Conservation (phyloP, 345 rosid species). For the Combretum micranthum region DNA sequence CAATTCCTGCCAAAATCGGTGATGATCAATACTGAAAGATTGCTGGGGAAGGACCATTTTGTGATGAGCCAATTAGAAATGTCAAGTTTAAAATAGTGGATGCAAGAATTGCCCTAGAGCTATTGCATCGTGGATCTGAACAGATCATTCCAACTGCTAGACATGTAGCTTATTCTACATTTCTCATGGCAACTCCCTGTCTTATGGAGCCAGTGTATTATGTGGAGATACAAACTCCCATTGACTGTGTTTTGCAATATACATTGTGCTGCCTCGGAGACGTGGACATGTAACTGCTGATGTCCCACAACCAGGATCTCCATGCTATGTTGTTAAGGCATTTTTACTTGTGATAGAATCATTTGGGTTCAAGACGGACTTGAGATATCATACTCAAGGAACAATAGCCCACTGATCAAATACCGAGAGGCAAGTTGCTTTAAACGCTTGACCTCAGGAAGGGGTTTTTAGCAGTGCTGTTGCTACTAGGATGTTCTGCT, state of each 20-base stretch:
- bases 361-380: slow-evolving; percentile 87
- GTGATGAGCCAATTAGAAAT: slow-evolving; percentile 97
- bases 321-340: slow-evolving; percentile 94
- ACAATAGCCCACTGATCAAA: slow-evolving; percentile 15
- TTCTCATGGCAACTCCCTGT: slow-evolving; percentile 94
- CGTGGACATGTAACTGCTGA: slow-evolving; percentile 98
- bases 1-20: too few relatives aligned
- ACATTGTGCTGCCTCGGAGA: slow-evolving; percentile 83
- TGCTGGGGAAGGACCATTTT: slow-evolving; percentile 52
- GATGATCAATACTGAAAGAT: too few relatives aligned
- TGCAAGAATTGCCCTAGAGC: slow-evolving; percentile 88
- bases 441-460: too few relatives aligned
- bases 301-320: slow-evolving; percentile 98
- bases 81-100: slow-evolving; percentile 96
- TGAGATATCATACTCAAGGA: slow-evolving; percentile 91
- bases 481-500: slow-evolving; percentile 24
- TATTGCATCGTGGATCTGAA: slow-evolving; percentile 90
- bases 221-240: slow-evolving; percentile 99
- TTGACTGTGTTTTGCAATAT: slow-evolving; percentile 90
- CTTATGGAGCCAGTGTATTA: slow-evolving; percentile 99
- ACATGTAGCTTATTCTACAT: slow-evolving; percentile 89
- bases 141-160: slow-evolving; percentile 98
- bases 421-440: too few relatives aligned
- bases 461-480: too few relatives aligned
- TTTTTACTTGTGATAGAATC: slow-evolving; percentile 84